Percentiles rank a stretch among this genome's conserved stretches.
Conservation (phyloP, 331 rosid genomes). For the Pyrus hybrid region DNA sequence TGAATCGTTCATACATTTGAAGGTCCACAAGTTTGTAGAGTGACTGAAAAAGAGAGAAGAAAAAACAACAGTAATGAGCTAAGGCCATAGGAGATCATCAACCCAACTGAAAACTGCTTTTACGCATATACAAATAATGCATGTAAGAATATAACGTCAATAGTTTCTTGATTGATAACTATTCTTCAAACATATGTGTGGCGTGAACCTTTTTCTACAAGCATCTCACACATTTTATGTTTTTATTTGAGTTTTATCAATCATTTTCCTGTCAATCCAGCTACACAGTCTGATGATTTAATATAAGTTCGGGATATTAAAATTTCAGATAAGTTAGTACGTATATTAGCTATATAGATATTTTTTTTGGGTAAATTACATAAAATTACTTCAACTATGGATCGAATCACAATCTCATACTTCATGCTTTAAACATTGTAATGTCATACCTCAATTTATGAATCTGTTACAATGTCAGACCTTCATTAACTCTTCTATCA, state of each 20-base stretch:
- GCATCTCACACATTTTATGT: background rate
- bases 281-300: background rate
- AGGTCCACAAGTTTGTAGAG: constrained; percentile 18
- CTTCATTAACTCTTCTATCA: too few relatives aligned
- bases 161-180: background rate
- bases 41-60: background rate
- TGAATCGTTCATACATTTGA: constrained; percentile 12
- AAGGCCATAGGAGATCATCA: background rate
- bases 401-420: too few relatives aligned
- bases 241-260: background rate
- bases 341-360: background rate
- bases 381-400: too few relatives aligned
- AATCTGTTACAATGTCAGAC: too few relatives aligned
- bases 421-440: too few relatives aligned
- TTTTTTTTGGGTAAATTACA: too few relatives aligned
- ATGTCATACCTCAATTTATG: too few relatives aligned
- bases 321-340: background rate
- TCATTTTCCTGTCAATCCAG: background rate
- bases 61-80: background rate
- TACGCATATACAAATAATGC: background rate
- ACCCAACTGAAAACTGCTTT: background rate
- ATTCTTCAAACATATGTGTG: background rate
- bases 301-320: background rate
- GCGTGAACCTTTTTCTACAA: background rate
- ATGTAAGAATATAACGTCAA: background rate